Evolutionary conservation across 2,329 filamentous ascomycete genomes (phyloP), one percentile per base, ranked within the genome.

Genomic region (Immersiporthe knoxdaviesiana): DNA sequence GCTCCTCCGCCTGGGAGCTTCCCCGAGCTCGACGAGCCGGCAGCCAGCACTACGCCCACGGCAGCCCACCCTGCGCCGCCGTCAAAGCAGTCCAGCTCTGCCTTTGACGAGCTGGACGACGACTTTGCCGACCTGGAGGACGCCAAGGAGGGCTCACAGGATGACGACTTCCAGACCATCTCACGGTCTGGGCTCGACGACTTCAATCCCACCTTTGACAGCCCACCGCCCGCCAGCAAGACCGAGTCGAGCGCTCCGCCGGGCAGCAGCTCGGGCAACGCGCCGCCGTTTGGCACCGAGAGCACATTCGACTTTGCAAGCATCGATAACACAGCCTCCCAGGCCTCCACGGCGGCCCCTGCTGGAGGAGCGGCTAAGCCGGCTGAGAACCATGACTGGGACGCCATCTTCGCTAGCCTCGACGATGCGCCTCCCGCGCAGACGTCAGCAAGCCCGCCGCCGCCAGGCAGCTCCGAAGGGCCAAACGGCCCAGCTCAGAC

Each of bases 371-470:
- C 79, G 62, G 77, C 78, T 11, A 70, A 81, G 70, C 77, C 79
- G 63, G 79, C 82, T 70, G 86, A 87, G 18, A 81, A 83, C 44
- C 92, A 97, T 74, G 95, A 98, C 78, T 98, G 96, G 96, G 95
- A 98, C 76, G 92, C 93, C 52, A 93, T 98, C 67, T 98, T 98
- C 81, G 91, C 92, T 1, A 90, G 91, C 35, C 83, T 97, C 10
- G 92, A 95, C 74, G 86, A 85, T 74, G 78, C 65, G 73, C 79
- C 68, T 68, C 75, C 64, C 41, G 75, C 59, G 76, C 75, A 69
- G 74, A 24, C 69, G 2, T 30, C 63, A 11, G 59, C 54, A 79
- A 58, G 71, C 77, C 71, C 73, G 78, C 63, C 64, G n/a, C 74
- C 70, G 32, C 72, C 71, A 27, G 68, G 41, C 65, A 50, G 68